These are phyloP conservation scores for Wallemia hederae DNA, from an alignment of 1,284 basidiomycete genomes.

Conservation along the genomic window DNA sequence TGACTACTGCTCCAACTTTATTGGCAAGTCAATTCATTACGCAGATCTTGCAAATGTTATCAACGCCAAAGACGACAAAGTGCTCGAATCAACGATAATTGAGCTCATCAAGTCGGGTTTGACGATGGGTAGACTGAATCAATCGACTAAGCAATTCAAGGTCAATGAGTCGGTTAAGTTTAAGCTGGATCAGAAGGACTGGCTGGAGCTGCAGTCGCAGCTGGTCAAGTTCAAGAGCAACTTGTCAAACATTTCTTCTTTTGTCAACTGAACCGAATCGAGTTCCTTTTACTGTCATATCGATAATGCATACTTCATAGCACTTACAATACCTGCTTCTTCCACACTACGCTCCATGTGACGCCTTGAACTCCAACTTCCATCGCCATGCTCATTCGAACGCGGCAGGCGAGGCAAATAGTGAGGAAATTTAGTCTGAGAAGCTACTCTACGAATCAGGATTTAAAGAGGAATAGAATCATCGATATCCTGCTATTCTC, in stretches of 20 bases:
- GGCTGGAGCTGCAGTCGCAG: background rate
- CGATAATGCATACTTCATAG: no score
- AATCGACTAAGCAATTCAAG: background rate
- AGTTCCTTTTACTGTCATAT: no score
- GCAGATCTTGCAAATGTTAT: background rate
- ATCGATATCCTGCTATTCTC: background rate
- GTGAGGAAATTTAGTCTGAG: no score
- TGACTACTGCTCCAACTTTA: background rate
- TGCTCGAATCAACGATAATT: background rate
- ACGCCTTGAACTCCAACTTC: no score
- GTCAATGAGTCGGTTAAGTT: background rate
- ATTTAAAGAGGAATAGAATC: background rate
- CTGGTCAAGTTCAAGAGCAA: background rate
- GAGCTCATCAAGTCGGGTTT: background rate
- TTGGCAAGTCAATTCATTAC: background rate
- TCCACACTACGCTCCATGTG: no score
- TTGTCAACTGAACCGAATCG: background rate
- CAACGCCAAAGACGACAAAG: background rate
- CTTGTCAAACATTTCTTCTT: background rate
- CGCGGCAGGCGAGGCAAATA: no score
- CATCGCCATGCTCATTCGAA: no score
- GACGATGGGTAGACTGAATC: background rate
- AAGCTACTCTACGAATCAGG: background rate
- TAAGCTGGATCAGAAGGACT: background rate
- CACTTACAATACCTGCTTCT: no score